A percentile compares a stretch with the other conserved stretches of the same genome.
Conservation (phyloP, 2,329 filamentous ascomycete species). For the Talaromyces albobiverticillius region DNA sequence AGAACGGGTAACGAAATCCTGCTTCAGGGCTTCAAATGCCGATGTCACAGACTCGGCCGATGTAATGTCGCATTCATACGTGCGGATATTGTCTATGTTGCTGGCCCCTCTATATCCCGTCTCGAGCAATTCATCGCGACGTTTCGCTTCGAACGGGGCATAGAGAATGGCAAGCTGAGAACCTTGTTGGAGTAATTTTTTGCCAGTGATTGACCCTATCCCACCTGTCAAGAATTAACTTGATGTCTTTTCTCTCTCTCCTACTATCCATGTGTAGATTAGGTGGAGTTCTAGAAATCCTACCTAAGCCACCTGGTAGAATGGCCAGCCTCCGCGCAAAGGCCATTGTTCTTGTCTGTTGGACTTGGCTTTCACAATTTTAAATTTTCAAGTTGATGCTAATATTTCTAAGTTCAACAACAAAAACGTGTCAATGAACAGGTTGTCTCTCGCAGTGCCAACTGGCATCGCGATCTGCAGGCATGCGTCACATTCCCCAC, state of each 20-base stretch:
- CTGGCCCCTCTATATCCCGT: slow-evolving; percentile 29
- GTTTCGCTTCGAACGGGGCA: slow-evolving; percentile 44
- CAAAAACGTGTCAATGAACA: too few species aligned
- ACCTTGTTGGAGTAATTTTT: slow-evolving; percentile 40
- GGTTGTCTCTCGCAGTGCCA: neutral
- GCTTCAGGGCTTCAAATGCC: neutral
- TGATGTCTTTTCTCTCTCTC: neutral
- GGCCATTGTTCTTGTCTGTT: neutral
- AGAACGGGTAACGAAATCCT: slow-evolving; percentile 11
- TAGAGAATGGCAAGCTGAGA: slow-evolving; percentile 46
- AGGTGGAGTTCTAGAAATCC: neutral
- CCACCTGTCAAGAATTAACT: slow-evolving; percentile 22
- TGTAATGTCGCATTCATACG: slow-evolving; percentile 8
- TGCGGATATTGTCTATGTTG: slow-evolving; percentile 6
- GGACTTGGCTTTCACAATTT: too few species aligned
- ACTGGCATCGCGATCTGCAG: neutral
- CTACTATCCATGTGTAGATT: neutral
- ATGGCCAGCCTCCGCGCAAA: slow-evolving; percentile 3
- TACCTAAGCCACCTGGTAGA: slow-evolving; percentile 4
- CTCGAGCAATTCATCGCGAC: slow-evolving; percentile 35
- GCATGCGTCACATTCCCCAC: neutral
- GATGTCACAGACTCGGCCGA: neutral
- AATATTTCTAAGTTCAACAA: too few species aligned
- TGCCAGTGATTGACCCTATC: slow-evolving; percentile 43
- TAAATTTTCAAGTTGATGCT: too few species aligned